Evolutionary conservation across 225 moss, liverwort and hornwort species (phyloP), one percentile per base, ranked within the genome.

Genomic region (Physcomitrium patens): DNA sequence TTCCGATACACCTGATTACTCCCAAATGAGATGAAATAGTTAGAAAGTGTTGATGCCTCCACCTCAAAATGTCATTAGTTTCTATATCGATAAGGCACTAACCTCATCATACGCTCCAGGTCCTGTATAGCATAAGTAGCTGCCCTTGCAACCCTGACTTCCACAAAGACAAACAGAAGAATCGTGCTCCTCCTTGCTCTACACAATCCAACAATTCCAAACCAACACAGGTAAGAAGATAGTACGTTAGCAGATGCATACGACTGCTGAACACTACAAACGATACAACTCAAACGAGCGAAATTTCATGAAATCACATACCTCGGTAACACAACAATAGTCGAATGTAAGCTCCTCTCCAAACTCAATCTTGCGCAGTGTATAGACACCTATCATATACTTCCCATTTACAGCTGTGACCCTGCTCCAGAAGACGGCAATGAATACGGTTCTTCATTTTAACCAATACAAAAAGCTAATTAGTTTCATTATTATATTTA

Each of bases 131-230:
- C 93, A 90, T 43, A 99, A 86, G 75, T 95, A 99, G 81, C 99
- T 99, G 60, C 99, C 99, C 84, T 89, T 89, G 71, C 99, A 99
- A 63, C 99, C 95, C 82, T 99, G 99, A 78, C 90, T 99, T 67
- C 99, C 99, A 78, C 99, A 99, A 26, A 99, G 84, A 77, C 99
- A 99, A 73, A 95, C 93, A 20, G 99, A 95, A 74, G 93, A 95
- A 82, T 95, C 90, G 75, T 95, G 95, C 86, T 99, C 99, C 81
- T 99, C 99, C 78, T 93, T 99, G 80, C 99, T 99, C 99, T 99
- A 82, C 71, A 72, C 31, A 77, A 73, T 73, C 74, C 83, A 78
- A 77, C 54, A 78, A 44, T 37, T 47, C 65, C 75, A 72, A 9
- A 72, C 64, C 24, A 58, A 4, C 60, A 47, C 53, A 73, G 45